phyloP scores from a whole-genome alignment of 192 early-diverging fungal species.

The Geosiphon pyriformis region DNA sequence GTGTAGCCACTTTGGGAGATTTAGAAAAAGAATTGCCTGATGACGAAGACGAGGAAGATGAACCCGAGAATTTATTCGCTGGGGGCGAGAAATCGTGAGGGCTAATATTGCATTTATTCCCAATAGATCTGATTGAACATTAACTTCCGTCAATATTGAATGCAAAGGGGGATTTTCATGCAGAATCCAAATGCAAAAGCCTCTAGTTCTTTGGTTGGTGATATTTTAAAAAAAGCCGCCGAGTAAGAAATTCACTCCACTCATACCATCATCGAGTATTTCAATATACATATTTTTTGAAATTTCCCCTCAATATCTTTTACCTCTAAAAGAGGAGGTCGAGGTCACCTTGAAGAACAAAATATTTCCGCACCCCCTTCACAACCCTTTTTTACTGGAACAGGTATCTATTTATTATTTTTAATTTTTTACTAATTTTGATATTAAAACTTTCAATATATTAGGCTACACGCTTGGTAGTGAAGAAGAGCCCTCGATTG shows the following conservation, averaged over 20 bases:
- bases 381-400: conserved; percentile 29
- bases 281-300: background rate
- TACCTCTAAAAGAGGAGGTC: conserved; percentile 25
- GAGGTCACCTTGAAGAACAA: conserved; percentile 27
- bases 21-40: conserved; percentile 29
- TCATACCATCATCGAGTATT: too few relatives aligned
- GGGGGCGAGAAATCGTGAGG: conserved; percentile 94
- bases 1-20: conserved; percentile 47
- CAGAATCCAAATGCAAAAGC: conserved; percentile 44
- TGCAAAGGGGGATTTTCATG: conserved; percentile 17
- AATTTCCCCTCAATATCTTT: too few relatives aligned
- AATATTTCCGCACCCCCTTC: conserved; percentile 23
- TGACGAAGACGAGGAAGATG: conserved; percentile 40
- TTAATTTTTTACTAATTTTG: conserved; percentile 1
- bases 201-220: conserved; percentile 57
- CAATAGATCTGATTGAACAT: background rate
- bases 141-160: background rate
- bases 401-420: conserved; percentile 25
- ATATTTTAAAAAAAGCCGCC: conserved; percentile 74
- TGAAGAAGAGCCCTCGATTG: conserved; percentile 44
- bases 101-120: background rate
- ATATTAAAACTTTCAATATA: background rate
- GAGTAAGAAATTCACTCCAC: conserved; percentile 57
- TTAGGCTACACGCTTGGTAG: conserved; percentile 46
- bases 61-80: conserved; percentile 72